Conservation (phyloP, 306 rosid species). For the Nissolia schottii region DNA sequence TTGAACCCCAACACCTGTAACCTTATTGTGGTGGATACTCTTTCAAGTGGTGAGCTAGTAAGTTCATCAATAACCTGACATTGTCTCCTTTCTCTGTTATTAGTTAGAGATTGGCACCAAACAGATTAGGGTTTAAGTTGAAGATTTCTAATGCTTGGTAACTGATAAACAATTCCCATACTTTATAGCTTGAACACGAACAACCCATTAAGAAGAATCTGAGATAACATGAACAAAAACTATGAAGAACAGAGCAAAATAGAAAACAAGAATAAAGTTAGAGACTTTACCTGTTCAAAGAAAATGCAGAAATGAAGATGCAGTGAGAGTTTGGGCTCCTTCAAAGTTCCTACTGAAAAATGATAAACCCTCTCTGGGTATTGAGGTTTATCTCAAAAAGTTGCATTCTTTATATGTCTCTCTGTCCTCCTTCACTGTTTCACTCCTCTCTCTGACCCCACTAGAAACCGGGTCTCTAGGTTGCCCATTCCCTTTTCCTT, state of each 20-base stretch:
- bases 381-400: constrained; percentile 43
- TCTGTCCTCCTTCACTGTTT: neutral
- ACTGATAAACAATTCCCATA: neutral
- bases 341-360: neutral
- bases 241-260: neutral
- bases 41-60: neutral
- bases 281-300: constrained; percentile 31
- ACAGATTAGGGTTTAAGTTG: constrained; percentile 1
- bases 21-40: neutral
- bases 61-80: neutral
- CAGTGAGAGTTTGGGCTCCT: neutral
- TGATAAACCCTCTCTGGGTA: constrained; percentile 28
- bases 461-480: constrained; percentile 28
- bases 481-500: neutral
- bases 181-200: neutral
- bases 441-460: neutral
- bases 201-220: neutral
- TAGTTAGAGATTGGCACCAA: neutral
- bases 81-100: neutral
- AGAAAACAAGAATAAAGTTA: neutral
- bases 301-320: constrained; percentile 16
- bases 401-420: neutral
- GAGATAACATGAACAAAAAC: neutral
- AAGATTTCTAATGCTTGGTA: neutral
- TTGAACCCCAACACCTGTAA: neutral